Percentiles rank a stretch among this genome's conserved stretches.
Evolutionary conservation across 257 asterid genomes (phyloP).

Genomic region (Jaltomata sinuosa): DNA sequence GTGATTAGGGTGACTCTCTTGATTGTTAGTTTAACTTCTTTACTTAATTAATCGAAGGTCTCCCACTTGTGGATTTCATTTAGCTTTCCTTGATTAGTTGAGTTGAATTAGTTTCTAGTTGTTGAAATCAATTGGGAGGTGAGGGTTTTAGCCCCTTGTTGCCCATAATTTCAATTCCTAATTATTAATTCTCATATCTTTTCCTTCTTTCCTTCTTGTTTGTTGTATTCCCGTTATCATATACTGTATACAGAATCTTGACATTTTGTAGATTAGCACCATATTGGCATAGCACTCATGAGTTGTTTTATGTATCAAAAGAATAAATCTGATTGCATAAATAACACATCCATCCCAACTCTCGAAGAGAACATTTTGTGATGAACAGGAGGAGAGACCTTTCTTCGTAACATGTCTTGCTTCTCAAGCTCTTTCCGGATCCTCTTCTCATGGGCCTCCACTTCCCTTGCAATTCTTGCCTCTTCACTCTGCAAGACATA

Average conservation of each 20-base stretch:
- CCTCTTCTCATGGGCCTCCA: constrained; percentile 80
- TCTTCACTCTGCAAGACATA: constrained; percentile 52
- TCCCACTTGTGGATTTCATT: too few species aligned
- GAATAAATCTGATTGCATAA: neutral
- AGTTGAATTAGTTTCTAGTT: too few species aligned
- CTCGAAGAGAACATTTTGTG: neutral
- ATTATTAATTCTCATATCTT: too few species aligned
- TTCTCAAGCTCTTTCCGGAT: constrained; percentile 81
- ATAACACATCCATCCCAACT: neutral
- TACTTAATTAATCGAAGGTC: too few species aligned
- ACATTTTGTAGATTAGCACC: neutral
- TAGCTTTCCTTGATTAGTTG: too few species aligned
- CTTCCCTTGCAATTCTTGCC: constrained; percentile 79
- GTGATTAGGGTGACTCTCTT: too few species aligned
- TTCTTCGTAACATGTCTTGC: constrained; percentile 64
- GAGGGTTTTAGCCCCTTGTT: too few species aligned
- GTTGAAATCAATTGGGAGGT: too few species aligned
- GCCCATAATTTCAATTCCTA: too few species aligned
- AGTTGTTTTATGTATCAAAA: neutral
- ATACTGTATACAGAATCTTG: neutral
- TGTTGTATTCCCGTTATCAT: too few species aligned
- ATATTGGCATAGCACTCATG: neutral
- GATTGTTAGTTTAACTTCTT: too few species aligned
- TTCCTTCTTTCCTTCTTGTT: too few species aligned
- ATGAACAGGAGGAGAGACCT: constrained; percentile 33